These are phyloP conservation scores for Amphibolis antarctica DNA, from an alignment of 106 monocot genomes.

Conservation along the genomic window DNA sequence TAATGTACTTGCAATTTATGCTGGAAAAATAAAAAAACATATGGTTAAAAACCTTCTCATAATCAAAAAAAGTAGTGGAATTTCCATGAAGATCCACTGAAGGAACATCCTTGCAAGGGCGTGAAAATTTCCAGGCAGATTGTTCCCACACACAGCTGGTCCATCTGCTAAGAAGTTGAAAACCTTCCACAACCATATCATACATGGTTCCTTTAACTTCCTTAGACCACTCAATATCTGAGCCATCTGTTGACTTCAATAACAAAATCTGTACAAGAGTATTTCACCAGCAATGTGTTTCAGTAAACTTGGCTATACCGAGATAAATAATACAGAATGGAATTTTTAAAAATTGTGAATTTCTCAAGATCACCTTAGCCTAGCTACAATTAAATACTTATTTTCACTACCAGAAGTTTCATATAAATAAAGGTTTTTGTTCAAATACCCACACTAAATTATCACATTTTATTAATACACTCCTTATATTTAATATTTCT, in stretches of 20 bases:
- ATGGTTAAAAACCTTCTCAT: conserved; percentile 68
- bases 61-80: conserved; percentile 73
- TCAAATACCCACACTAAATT: no score
- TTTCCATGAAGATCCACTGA: conserved; percentile 35
- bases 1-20: not conserved
- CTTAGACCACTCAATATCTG: conserved; percentile 75
- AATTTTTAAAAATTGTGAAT: no score
- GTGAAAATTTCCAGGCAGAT: conserved; percentile 97
- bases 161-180: conserved; percentile 95
- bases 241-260: conserved; percentile 61
- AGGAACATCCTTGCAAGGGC: conserved; percentile 82
- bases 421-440: no score
- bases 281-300: not conserved
- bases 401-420: no score
- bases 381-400: no score
- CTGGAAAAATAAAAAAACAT: not conserved
- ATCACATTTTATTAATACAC: no score
- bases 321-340: not conserved
- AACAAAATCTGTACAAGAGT: conserved; percentile 46
- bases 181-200: conserved; percentile 93
- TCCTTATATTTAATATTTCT: no score
- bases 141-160: conserved; percentile 93
- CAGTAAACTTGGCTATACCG: not conserved
- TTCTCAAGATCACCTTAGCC: no score
- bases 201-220: conserved; percentile 96